Evolutionary conservation across 768 basidiomycete species (phyloP), one percentile per base, ranked within the genome.

Genomic region (Tylopilus felleus): DNA sequence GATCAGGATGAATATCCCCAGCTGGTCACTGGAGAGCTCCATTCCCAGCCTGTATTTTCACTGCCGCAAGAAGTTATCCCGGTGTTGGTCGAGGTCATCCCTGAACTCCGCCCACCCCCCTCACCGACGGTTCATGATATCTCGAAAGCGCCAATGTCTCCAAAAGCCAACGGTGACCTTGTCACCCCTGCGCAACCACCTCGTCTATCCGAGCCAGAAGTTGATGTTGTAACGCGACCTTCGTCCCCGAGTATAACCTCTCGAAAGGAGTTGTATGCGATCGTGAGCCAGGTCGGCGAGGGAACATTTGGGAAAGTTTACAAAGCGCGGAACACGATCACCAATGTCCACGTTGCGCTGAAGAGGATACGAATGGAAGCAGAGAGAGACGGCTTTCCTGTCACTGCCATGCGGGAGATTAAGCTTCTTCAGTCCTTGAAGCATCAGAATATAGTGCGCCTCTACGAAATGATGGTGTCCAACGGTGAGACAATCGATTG

Each of bases 401-500:
- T 99, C 8, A 99, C 97, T 27, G 94, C 97, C 1, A 96, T 98
- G 88, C 83, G 97, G 46, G 97, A 99, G 73, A 98, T 99, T 73
- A 99, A 98, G 67, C 82, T 99, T 38, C 73, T 99, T 29, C 97
- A 99, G 67, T 90, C 87, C 7, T 72, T 99, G 47, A 79, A 84
- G 55, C 96, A 99, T 69, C 79, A 80, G 36, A 99, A 99, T 65
- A 82, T 99, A 40, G 84, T 99, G 40, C 80, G 80, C 47, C 74
- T 99, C 35, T 85, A 89, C 60, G 97, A 99, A 73, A 99, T 99
- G 94, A 95, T 99, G 89, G 95, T 98, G 8, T 93, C 94, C 1
- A 90, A 92, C 61, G 94, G 97, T 94, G 62, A 60, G 81, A 60
- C 13, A 17, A 8, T 51, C 41, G 12, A 9, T 19, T 27, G 2